Evolutionary conservation across 2,329 filamentous ascomycete genomes (phyloP), one percentile per base, ranked within the genome.

Genomic region (Aureobasidium musti): DNA sequence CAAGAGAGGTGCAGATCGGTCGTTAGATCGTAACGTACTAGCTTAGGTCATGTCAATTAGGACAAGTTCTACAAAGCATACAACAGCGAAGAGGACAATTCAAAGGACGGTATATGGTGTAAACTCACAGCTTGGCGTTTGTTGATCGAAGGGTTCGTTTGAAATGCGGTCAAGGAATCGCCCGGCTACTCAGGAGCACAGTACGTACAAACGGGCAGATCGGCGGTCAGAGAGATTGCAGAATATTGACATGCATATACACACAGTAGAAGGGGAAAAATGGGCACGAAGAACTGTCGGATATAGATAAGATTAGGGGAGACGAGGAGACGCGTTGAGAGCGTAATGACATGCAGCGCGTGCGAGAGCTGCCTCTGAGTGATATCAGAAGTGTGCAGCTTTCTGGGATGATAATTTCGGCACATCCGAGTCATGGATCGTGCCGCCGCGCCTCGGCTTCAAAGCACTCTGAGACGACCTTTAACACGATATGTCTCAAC

Each of bases 61-160:
- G 28, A 11, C 13, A 52, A 28, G n/a, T 17, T 52, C 21, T 5
- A 35, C 30, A 7, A 7, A 17, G 19, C 21, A 21, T 13, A 63
- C 14, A 33, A 13, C 17, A 26, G 11, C 5, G 13, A 45, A 30
- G 23, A 26, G 17, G 19, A 19, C 5, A 11, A 45, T 33, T 10
- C 8, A 2, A 6, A 19, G 37, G 7, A 17, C 26, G 54, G 49
- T 45, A 59, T 45, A 59, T 33, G 30, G 39, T 21, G 54, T 2
- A 61, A 37, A 49, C 57, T 61, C 57, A 61, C 57, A 49, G 45
- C 57, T 61, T 61, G 57, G 57, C 57, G 57, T 61, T 60, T 43
- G 39, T 61, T 17, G 41, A 49, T 61, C 26, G 57, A 37, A 61
- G 30, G n/a, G 35, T 49, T 37, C 39, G 54, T 45, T 59, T 5